Percentiles rank a stretch among this genome's conserved stretches.
Conservation (phyloP, 2,329 filamentous ascomycete species). For the Tricladium varicosporioides region DNA sequence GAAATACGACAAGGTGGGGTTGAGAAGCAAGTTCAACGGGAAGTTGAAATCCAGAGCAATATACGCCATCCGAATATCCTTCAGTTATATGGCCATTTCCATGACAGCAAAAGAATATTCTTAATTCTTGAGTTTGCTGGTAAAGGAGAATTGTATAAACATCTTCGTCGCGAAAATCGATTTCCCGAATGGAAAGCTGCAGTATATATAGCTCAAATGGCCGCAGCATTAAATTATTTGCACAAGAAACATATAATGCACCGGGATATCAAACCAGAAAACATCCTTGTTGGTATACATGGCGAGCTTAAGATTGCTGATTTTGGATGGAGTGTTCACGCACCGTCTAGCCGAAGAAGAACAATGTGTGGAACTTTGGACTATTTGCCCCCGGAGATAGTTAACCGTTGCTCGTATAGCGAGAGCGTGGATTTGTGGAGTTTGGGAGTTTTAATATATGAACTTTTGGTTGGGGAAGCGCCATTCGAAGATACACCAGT, state of each 20-base stretch:
- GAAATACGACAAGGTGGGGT: constrained; percentile 61
- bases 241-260: constrained; percentile 96
- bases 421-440: constrained; percentile 96
- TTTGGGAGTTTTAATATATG: constrained; percentile 88
- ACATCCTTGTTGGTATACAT: constrained; percentile 89
- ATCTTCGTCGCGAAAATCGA: constrained; percentile 60
- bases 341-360: constrained; percentile 82
- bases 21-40: constrained; percentile 67
- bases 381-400: constrained; percentile 96
- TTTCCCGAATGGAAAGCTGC: constrained; percentile 69
- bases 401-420: constrained; percentile 76
- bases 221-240: constrained; percentile 75
- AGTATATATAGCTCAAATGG: constrained; percentile 72
- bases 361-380: constrained; percentile 96
- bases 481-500: constrained; percentile 90
- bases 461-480: constrained; percentile 89
- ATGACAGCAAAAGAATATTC: constrained; percentile 68
- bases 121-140: constrained; percentile 68
- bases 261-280: constrained; percentile 93
- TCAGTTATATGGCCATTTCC: constrained; percentile 66
- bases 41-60: constrained; percentile 70
- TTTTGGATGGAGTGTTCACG: constrained; percentile 82
- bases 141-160: constrained; percentile 69
- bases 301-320: constrained; percentile 83
- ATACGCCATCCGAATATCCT: constrained; percentile 68